Evolutionary conservation across 2,329 filamentous ascomycete genomes (phyloP).

Genomic region (Raffaelea arxii): DNA sequence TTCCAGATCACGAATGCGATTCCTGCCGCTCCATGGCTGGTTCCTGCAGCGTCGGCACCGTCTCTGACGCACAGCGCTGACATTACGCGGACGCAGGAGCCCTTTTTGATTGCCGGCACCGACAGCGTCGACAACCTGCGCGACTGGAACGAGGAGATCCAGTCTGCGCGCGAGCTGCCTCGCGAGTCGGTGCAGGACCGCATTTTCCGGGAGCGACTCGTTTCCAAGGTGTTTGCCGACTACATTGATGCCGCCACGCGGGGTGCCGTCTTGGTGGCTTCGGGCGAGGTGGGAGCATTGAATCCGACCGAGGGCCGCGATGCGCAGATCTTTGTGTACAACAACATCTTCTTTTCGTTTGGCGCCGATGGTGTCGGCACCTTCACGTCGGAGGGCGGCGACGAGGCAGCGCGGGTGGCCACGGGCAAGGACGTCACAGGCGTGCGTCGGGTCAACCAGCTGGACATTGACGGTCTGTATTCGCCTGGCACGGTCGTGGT

Average conservation of each 20-base stretch:
- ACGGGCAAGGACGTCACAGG: constrained; percentile 95
- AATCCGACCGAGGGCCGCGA: constrained; percentile 90
- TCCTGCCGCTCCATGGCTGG: constrained; percentile 84
- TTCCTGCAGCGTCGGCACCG: constrained; percentile 57
- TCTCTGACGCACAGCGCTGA: constrained; percentile 68
- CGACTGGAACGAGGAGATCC: constrained; percentile 99
- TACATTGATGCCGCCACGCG: constrained; percentile 93
- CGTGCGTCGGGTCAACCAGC: constrained; percentile 90
- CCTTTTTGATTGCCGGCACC: constrained; percentile 77
- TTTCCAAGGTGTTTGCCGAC: constrained; percentile 93
- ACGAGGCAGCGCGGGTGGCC: constrained; percentile 90
- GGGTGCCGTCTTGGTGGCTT: constrained; percentile 83
- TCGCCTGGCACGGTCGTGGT: constrained; percentile 94
- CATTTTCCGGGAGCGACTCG: constrained; percentile 87
- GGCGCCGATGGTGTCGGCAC: constrained; percentile 95
- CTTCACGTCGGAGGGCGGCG: constrained; percentile 90
- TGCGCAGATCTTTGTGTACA: constrained; percentile 98
- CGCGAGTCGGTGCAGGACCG: constrained; percentile 91
- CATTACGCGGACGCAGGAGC: constrained; percentile 83
- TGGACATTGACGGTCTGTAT: constrained; percentile 90
- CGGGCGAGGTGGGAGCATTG: constrained; percentile 83
- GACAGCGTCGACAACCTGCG: constrained; percentile 91
- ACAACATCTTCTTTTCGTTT: constrained; percentile 99
- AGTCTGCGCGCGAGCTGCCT: constrained; percentile 88
- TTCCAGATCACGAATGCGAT: constrained; percentile 96